Conservation (phyloP, 1,139 yeast species). For the Lodderomyces elongisporus region DNA sequence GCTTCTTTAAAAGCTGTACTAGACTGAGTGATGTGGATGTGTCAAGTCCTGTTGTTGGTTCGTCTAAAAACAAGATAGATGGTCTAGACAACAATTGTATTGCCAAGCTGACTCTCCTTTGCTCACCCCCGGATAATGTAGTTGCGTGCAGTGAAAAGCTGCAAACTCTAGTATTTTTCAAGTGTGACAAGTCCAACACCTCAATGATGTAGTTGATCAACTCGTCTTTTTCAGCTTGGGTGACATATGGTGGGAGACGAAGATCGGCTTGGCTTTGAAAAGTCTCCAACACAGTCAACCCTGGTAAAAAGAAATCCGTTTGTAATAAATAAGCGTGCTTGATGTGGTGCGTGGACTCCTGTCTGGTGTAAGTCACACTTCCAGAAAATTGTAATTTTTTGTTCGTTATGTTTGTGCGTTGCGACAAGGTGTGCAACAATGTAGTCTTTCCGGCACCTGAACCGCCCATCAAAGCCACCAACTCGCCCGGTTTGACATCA, state of each 20-base stretch:
- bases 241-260: conserved; percentile 43
- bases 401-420: conserved; percentile 42
- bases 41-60: conserved; percentile 87
- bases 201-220: conserved; percentile 57
- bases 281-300: conserved; percentile 68
- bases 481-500: conserved; percentile 47
- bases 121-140: conserved; percentile 77
- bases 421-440: conserved; percentile 64
- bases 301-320: conserved; percentile 68
- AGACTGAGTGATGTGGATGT: conserved; percentile 69
- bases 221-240: conserved; percentile 34
- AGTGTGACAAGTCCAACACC: conserved; percentile 58
- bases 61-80: conserved; percentile 72
- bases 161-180: conserved; percentile 54
- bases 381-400: conserved; percentile 32
- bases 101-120: conserved; percentile 71
- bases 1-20: conserved; percentile 56
- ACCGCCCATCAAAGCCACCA: conserved; percentile 76
- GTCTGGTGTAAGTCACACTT: conserved; percentile 17
- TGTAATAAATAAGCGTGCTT: conserved; percentile 71
- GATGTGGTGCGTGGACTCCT: conserved; percentile 15
- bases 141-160: conserved; percentile 41
- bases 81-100: conserved; percentile 76
- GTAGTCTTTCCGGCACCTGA: conserved; percentile 90
- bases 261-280: conserved; percentile 66